phyloP scores from a whole-genome alignment of 2,329 filamentous ascomycete genomes.

The Exophiala sp. region DNA sequence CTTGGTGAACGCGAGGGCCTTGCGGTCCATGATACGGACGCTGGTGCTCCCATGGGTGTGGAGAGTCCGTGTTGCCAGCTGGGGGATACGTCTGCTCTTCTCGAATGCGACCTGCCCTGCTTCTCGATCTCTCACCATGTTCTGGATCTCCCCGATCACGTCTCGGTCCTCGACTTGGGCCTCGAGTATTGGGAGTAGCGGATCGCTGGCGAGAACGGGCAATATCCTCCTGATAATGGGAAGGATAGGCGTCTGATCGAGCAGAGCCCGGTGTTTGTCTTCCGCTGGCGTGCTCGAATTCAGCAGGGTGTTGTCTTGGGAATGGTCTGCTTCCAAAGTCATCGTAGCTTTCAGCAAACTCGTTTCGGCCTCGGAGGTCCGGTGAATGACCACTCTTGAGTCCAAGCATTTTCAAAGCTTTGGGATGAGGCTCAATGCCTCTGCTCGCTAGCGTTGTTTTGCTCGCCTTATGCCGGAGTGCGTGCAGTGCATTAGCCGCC shows the following conservation, averaged over 20 bases:
- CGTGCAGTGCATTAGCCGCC: constrained; percentile 39
- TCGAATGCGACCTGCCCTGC: constrained; percentile 47
- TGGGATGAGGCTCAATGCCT: constrained; percentile 33
- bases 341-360: constrained; percentile 13
- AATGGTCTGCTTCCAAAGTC: constrained; percentile 4
- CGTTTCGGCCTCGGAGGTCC: constrained; percentile 4
- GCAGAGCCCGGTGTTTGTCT: constrained; percentile 12
- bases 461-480: constrained; percentile 42
- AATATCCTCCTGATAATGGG: constrained; percentile 13
- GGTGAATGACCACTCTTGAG: constrained; percentile 27
- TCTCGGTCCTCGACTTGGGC: constrained; percentile 4
- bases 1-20: constrained; percentile 4
- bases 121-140: constrained; percentile 52
- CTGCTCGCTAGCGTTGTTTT: constrained; percentile 33
- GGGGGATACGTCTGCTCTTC: constrained; percentile 41
- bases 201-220: constrained; percentile 19
- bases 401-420: constrained; percentile 42
- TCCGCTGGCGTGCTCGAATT: constrained; percentile 12
- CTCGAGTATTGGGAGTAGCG: constrained; percentile 29
- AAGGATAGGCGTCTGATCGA: constrained; percentile 2
- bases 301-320: constrained; percentile 11
- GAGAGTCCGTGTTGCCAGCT: constrained; percentile 3
- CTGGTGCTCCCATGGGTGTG: constrained; percentile 10
- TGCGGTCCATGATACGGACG: constrained; percentile 11
- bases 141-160: constrained; percentile 56